phyloP scores from a whole-genome alignment of 2,329 filamentous ascomycete genomes.

The Pezicula neosporulosa region DNA sequence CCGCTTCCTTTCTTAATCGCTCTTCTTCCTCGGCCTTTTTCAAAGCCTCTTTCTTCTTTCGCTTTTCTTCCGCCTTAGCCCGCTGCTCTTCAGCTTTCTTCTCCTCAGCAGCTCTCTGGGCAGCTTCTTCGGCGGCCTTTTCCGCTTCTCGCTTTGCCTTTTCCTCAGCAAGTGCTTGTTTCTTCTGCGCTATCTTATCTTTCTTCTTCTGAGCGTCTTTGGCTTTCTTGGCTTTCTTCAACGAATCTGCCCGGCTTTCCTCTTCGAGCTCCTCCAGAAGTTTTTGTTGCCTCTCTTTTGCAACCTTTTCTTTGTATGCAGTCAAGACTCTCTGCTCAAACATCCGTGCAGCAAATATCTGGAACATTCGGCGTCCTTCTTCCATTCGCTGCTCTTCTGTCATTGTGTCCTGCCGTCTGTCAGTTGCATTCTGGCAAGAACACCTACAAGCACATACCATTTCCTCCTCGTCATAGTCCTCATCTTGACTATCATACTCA shows the following conservation, averaged over 20 bases:
- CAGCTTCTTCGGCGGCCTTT: constrained; percentile 82
- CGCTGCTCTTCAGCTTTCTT: constrained; percentile 78
- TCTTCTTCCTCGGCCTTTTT: constrained; percentile 91
- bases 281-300: constrained; percentile 84
- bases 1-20: constrained; percentile 76
- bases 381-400: constrained; percentile 99
- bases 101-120: constrained; percentile 70
- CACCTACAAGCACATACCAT: constrained; percentile 40
- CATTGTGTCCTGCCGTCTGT: constrained; percentile 74
- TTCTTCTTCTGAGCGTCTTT: constrained; percentile 94
- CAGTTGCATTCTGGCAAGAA: constrained; percentile 28
- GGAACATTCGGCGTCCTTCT: constrained; percentile 96
- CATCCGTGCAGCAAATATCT: constrained; percentile 98
- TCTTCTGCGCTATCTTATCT: constrained; percentile 87
- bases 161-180: constrained; percentile 85
- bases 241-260: constrained; percentile 70
- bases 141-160: constrained; percentile 85
- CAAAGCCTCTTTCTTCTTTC: constrained; percentile 86
- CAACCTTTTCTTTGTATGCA: constrained; percentile 97
- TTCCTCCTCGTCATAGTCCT: constrained; percentile 78
- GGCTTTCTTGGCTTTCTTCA: constrained; percentile 88
- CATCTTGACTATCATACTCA: constrained; percentile 59
- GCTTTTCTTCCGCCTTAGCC: constrained; percentile 82
- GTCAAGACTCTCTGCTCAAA: constrained; percentile 96
- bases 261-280: constrained; percentile 89